A percentile compares a stretch with the other conserved stretches of the same genome.
Evolutionary conservation across 2,329 filamentous ascomycete genomes (phyloP).

Genomic region (Aspergillus spinulosporus): DNA sequence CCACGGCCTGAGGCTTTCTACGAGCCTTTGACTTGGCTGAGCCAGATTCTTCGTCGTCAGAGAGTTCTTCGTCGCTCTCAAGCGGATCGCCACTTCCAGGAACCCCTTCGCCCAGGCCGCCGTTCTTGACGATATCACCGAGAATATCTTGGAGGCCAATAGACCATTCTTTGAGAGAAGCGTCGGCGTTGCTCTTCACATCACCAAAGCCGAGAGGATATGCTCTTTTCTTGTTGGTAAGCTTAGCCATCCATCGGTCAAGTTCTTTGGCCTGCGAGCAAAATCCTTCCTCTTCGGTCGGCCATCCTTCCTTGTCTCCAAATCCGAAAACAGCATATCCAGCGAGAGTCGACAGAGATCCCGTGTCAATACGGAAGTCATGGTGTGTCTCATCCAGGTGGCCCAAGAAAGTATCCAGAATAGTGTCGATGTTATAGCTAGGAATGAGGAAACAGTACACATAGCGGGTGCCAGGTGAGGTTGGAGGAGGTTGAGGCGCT

Average conservation of each 20-base stretch:
- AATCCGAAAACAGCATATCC: conserved; percentile 95
- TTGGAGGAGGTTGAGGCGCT: conserved; percentile 62
- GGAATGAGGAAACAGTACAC: conserved; percentile 86
- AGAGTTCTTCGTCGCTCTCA: conserved; percentile 78
- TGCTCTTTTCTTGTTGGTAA: conserved; percentile 81
- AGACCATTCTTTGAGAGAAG: conserved; percentile 74
- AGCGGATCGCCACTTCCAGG: conserved; percentile 77
- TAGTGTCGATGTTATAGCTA: conserved; percentile 92
- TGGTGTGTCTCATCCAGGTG: conserved; percentile 91
- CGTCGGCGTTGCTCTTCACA: conserved; percentile 69
- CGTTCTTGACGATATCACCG: conserved; percentile 55
- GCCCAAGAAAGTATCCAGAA: conserved; percentile 81
- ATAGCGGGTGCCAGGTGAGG: conserved; percentile 54
- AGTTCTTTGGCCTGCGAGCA: conserved; percentile 89
- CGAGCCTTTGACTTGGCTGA: conserved; percentile 54
- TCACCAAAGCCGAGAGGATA: conserved; percentile 89
- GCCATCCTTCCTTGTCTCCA: conserved; percentile 89
- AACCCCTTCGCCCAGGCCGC: conserved; percentile 64
- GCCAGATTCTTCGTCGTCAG: conserved; percentile 56
- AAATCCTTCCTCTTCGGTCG: conserved; percentile 84
- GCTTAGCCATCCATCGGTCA: conserved; percentile 95
- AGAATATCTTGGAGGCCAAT: conserved; percentile 72
- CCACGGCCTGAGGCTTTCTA: conserved; percentile 52
- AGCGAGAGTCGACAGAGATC: conserved; percentile 70
- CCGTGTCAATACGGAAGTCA: conserved; percentile 93